Conservation (phyloP, 345 rosid genomes). For the Physaria fendleri region DNA sequence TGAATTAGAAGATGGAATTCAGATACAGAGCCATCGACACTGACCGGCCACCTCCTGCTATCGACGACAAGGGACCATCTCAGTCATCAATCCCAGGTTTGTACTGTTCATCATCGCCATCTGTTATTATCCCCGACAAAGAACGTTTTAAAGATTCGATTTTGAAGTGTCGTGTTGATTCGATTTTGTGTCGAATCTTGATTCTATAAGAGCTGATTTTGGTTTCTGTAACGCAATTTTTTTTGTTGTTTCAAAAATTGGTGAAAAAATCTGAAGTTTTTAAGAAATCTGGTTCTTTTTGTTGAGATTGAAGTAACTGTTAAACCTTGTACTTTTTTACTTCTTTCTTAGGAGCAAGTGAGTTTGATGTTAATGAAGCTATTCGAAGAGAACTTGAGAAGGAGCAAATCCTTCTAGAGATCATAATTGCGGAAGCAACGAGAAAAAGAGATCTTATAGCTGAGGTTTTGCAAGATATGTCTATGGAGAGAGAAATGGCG, state of each 20-base stretch:
- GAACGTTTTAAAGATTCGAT: background rate
- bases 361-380: constrained; percentile 6
- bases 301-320: background rate
- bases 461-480: constrained; percentile 44
- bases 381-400: constrained; percentile 36
- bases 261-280: background rate
- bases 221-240: background rate
- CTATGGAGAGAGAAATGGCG: constrained; percentile 38
- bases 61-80: background rate
- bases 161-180: background rate
- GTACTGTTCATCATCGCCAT: background rate
- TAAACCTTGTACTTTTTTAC: background rate
- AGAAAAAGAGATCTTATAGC: constrained; percentile 35
- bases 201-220: too few relatives aligned
- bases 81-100: constrained; percentile 30
- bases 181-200: too few relatives aligned
- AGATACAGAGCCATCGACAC: constrained; percentile 37
- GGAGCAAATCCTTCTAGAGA: constrained; percentile 37
- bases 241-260: background rate
- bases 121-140: background rate
- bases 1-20: constrained; percentile 38
- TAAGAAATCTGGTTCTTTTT: too few relatives aligned
- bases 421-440: constrained; percentile 29
- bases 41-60: constrained; percentile 14
- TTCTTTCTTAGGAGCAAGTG: background rate